These are phyloP conservation scores for Litsea cubeba DNA, from an alignment of 164 flowering plant genomes.

Conservation along the genomic window DNA sequence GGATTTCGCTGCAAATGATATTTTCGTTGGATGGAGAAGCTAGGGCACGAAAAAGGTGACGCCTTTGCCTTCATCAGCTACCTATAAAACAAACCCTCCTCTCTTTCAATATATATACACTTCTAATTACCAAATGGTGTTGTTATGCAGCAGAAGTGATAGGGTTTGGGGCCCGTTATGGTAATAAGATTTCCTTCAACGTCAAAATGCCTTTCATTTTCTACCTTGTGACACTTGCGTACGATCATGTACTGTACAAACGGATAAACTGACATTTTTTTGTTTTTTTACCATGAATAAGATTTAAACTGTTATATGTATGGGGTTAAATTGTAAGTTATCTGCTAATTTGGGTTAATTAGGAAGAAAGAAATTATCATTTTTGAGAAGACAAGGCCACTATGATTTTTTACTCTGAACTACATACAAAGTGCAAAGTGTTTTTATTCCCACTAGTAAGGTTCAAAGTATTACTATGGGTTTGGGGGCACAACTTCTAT, in stretches of 20 bases:
- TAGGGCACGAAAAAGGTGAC: neutral
- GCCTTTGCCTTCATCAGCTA: conserved; percentile 22
- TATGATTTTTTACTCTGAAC: too few relatives aligned
- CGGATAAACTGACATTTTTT: too few relatives aligned
- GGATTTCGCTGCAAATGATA: conserved; percentile 1
- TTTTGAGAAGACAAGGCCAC: too few relatives aligned
- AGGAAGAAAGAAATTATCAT: too few relatives aligned
- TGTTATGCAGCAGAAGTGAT: neutral
- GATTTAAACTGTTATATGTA: too few relatives aligned
- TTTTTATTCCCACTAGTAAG: too few relatives aligned
- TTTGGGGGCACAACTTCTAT: too few relatives aligned
- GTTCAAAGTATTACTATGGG: too few relatives aligned
- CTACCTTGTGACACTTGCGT: neutral
- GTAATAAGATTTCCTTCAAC: neutral
- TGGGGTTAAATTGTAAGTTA: too few relatives aligned
- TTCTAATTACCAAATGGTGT: neutral
- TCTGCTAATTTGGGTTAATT: too few relatives aligned
- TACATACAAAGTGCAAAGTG: too few relatives aligned
- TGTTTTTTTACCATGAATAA: too few relatives aligned
- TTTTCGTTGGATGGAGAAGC: neutral
- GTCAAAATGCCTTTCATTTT: neutral
- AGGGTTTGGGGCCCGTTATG: neutral
- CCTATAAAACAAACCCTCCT: neutral
- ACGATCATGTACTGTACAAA: neutral
- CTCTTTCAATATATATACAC: neutral